Evolutionary conservation across 1,139 yeast genomes (phyloP).

Genomic region (Sugiyamaella paludigena): DNA sequence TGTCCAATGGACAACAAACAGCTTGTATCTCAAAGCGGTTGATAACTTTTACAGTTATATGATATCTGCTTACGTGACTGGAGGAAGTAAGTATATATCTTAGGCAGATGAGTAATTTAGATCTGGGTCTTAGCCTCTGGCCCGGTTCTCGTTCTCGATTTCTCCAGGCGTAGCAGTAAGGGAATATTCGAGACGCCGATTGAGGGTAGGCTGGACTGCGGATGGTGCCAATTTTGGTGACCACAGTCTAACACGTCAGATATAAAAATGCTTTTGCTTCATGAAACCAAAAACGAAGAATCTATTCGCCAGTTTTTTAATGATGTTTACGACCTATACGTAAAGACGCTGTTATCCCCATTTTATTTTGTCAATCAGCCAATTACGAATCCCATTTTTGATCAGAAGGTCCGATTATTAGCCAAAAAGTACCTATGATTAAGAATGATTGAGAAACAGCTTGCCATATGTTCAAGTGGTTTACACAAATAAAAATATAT

Average conservation of each 20-base stretch:
- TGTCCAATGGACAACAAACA: conserved; percentile 71
- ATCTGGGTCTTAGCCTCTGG: background rate
- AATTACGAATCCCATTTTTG: conserved; percentile 72
- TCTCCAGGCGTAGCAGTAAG: too few relatives aligned
- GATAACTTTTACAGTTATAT: conserved; percentile 83
- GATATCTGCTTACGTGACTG: conserved; percentile 81
- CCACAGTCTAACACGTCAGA: conserved; percentile 31
- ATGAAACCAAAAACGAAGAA: conserved; percentile 66
- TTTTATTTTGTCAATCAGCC: conserved; percentile 77
- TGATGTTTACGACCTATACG: conserved; percentile 84
- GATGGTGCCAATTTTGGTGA: too few relatives aligned
- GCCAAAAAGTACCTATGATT: conserved; percentile 71
- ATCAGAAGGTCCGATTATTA: conserved; percentile 63
- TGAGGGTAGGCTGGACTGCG: too few relatives aligned
- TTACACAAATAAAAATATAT: background rate
- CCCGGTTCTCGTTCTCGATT: too few relatives aligned
- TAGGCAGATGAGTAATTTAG: too few relatives aligned
- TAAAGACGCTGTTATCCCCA: conserved; percentile 81
- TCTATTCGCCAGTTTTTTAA: conserved; percentile 77
- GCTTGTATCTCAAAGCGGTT: conserved; percentile 67
- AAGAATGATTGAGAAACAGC: background rate
- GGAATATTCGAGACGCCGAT: too few relatives aligned
- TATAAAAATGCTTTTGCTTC: conserved; percentile 74
- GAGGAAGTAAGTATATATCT: conserved; percentile 50
- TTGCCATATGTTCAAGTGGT: background rate